phyloP scores from a whole-genome alignment of 2,329 filamentous ascomycete genomes.

The Emergomyces africanus region DNA sequence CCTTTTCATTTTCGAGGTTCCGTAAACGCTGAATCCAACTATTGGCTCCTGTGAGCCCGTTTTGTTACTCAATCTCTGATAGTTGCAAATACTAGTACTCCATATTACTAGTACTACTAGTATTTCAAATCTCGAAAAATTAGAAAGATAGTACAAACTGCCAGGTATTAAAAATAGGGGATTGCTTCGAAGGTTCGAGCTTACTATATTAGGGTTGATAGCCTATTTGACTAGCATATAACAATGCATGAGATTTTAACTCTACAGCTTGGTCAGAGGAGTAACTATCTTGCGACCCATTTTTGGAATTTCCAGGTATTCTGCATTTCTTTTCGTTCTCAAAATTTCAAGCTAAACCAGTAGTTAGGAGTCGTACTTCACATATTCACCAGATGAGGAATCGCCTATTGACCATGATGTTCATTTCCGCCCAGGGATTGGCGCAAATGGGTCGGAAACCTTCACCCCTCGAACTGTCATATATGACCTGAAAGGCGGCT shows the following conservation, averaged over 20 bases:
- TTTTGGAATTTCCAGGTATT: constrained; percentile 90
- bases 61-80: background rate
- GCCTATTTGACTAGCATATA: background rate
- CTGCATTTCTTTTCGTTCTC: background rate
- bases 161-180: background rate
- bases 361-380: constrained; percentile 86
- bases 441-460: constrained; percentile 74
- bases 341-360: constrained; percentile 5
- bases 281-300: constrained; percentile 87
- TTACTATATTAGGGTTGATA: background rate
- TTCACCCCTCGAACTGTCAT: constrained; percentile 85
- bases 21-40: background rate
- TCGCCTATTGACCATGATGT: constrained; percentile 67
- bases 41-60: background rate
- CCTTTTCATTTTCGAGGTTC: background rate
- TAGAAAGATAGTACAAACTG: too few relatives aligned
- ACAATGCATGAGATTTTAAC: constrained; percentile 91
- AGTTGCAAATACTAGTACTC: background rate
- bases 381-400: constrained; percentile 57
- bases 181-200: background rate
- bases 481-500: constrained; percentile 89
- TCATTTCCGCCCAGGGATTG: constrained; percentile 75
- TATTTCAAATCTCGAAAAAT: background rate
- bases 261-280: constrained; percentile 80
- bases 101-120: too few relatives aligned